These are phyloP conservation scores for Ananas comosus DNA, from an alignment of 176 grass and related monocot species.

Conservation along the genomic window DNA sequence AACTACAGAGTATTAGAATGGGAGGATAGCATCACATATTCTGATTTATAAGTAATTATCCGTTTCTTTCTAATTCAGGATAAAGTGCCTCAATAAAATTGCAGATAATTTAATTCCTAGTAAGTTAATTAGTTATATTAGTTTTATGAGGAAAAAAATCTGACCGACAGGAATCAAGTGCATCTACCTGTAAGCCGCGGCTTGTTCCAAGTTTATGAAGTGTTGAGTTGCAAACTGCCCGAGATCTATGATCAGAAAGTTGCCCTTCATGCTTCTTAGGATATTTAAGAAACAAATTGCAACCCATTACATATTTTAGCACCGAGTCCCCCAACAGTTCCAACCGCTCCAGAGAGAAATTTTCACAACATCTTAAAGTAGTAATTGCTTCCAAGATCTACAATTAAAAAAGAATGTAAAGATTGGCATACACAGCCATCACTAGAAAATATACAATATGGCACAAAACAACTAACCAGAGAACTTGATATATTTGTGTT, in stretches of 20 bases:
- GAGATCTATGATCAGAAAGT: slow-evolving; percentile 1
- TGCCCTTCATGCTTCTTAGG: slow-evolving; percentile 8
- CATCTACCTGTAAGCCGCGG: slow-evolving; percentile 3
- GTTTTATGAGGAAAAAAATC: not conserved
- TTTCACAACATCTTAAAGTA: slow-evolving; percentile 3
- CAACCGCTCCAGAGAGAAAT: slow-evolving; percentile 7
- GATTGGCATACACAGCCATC: not conserved
- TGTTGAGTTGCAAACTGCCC: not conserved
- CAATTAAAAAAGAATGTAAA: not conserved
- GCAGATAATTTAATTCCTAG: too few relatives aligned
- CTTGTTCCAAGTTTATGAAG: slow-evolving; percentile 5
- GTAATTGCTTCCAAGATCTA: slow-evolving; percentile 13
- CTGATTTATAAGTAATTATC: too few relatives aligned
- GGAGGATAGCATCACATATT: too few relatives aligned
- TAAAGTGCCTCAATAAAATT: too few relatives aligned
- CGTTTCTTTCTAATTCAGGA: too few relatives aligned
- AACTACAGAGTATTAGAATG: too few relatives aligned
- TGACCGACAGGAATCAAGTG: not conserved
- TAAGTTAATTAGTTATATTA: not conserved
- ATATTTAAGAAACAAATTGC: slow-evolving; percentile 3
- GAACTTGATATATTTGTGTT: slow-evolving; percentile 2
- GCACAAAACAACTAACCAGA: not conserved
- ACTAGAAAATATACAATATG: slow-evolving; percentile 1
- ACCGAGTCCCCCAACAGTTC: slow-evolving; percentile 1
- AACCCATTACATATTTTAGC: not conserved